A percentile compares a stretch with the other conserved stretches of the same genome.
phyloP scores from a whole-genome alignment of 495 filamentous ascomycete genomes.

The Aspergillus asperescens region DNA sequence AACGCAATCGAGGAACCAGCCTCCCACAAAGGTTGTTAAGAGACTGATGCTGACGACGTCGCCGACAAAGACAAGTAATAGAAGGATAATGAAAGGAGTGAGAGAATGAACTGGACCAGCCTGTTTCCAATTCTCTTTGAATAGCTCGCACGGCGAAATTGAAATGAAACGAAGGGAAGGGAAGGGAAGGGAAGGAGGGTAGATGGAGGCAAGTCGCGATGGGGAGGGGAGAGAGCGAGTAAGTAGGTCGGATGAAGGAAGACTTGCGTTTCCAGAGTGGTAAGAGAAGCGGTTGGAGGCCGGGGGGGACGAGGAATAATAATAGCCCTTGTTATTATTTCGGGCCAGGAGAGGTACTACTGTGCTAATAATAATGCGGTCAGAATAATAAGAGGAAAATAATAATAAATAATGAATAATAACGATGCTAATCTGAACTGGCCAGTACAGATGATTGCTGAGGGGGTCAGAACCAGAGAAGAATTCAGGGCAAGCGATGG shows the following conservation, averaged over 20 bases:
- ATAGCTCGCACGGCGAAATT: conserved; percentile 38
- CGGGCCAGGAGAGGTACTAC: conserved; percentile 2
- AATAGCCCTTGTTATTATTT: conserved; percentile 16
- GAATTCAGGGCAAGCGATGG: conserved; percentile 19
- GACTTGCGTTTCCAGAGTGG: conserved; percentile 22
- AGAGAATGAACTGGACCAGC: conserved; percentile 43
- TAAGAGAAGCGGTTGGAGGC: conserved; percentile 10
- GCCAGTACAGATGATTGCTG: conserved; percentile 6
- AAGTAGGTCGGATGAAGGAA: background rate
- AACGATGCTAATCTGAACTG: conserved; percentile 16
- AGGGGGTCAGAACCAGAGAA: conserved; percentile 17
- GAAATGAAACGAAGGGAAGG: conserved; percentile 34
- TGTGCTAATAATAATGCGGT: conserved; percentile 16
- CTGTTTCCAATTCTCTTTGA: conserved; percentile 35
- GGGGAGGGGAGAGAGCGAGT: conserved; percentile 11
- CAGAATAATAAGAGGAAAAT: conserved; percentile 14
- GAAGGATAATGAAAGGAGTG: conserved; percentile 26
- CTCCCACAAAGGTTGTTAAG: conserved; percentile 25
- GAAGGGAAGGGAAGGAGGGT: conserved; percentile 25
- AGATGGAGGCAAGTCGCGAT: conserved; percentile 21
- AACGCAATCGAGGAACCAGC: conserved; percentile 36
- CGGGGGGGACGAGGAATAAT: conserved; percentile 13
- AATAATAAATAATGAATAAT: conserved; percentile 15
- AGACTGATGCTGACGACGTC: conserved; percentile 20
- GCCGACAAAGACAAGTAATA: conserved; percentile 24